These are phyloP conservation scores for Symbiodinium natans DNA, from an alignment of 73 alveolate species.

Conservation along the genomic window DNA sequence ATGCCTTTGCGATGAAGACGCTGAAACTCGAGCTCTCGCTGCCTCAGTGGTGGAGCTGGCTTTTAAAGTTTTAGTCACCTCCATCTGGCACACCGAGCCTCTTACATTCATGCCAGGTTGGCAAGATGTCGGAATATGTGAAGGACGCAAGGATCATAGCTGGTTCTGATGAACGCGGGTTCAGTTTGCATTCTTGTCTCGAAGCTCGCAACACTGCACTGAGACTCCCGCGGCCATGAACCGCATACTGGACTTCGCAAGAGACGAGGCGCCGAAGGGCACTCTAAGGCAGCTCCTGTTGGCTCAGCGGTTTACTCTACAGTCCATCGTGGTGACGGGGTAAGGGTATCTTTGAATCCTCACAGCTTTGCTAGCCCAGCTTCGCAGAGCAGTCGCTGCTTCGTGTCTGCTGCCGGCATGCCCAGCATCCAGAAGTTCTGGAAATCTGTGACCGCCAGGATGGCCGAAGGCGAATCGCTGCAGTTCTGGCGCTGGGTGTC, in stretches of 20 bases:
- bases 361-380: too few species aligned
- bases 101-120: conserved; percentile 40
- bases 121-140: conserved; percentile 74
- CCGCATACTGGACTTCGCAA: conserved; percentile 71
- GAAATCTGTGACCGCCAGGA: too few species aligned
- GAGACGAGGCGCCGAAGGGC: conserved; percentile 54
- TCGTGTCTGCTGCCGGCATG: background rate
- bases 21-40: conserved; percentile 65
- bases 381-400: too few species aligned
- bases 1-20: conserved; percentile 78
- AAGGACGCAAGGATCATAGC: background rate
- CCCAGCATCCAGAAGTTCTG: too few species aligned
- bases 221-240: conserved; percentile 50
- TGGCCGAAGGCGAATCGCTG: conserved; percentile 78
- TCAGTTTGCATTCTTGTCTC: background rate
- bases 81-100: background rate
- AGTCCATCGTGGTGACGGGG: too few species aligned
- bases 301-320: too few species aligned
- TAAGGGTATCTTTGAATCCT: too few species aligned
- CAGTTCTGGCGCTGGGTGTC: conserved; percentile 53
- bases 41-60: conserved; percentile 59
- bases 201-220: background rate
- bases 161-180: background rate
- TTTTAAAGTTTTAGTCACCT: background rate
- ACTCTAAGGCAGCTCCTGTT: too few species aligned